Evolutionary conservation across 257 asterid species (phyloP).

Genomic region (Petunia axillaris): DNA sequence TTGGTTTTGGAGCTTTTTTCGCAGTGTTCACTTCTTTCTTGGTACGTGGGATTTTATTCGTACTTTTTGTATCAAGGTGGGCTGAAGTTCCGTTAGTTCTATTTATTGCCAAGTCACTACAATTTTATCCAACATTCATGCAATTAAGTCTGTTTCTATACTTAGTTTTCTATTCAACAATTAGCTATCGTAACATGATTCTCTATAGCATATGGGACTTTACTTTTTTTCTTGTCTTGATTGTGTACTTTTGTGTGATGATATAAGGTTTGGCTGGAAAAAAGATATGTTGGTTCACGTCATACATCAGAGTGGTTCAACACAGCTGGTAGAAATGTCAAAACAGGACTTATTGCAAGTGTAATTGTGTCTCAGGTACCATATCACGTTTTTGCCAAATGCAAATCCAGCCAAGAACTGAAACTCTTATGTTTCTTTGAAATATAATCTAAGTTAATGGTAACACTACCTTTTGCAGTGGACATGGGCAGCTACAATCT

Average conservation of each 20-base stretch:
- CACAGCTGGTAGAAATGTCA: conserved; percentile 91
- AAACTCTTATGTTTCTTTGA: neutral
- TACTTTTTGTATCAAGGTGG: neutral
- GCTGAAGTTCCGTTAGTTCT: too few relatives aligned
- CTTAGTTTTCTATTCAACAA: too few relatives aligned
- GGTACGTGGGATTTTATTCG: conserved; percentile 66
- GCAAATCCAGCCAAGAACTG: neutral
- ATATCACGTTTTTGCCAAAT: neutral
- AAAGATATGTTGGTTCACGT: conserved; percentile 82
- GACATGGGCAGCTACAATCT: conserved; percentile 98
- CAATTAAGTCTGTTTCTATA: neutral
- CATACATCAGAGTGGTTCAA: conserved; percentile 98
- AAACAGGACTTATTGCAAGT: conserved; percentile 94
- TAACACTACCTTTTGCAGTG: conserved; percentile 52
- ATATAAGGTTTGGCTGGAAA: conserved; percentile 87
- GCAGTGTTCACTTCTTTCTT: conserved; percentile 84
- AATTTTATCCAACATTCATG: neutral
- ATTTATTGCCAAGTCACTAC: too few relatives aligned
- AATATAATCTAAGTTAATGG: neutral
- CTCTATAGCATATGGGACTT: neutral
- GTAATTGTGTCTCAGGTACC: conserved; percentile 92
- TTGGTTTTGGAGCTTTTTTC: conserved; percentile 91
- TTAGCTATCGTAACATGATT: neutral
- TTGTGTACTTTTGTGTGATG: conserved; percentile 2
- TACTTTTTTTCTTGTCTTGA: neutral